Evolutionary conservation across 371 early-diverging fungal species (phyloP), one percentile per base, ranked within the genome.

Genomic region (Mortierella sp.): DNA sequence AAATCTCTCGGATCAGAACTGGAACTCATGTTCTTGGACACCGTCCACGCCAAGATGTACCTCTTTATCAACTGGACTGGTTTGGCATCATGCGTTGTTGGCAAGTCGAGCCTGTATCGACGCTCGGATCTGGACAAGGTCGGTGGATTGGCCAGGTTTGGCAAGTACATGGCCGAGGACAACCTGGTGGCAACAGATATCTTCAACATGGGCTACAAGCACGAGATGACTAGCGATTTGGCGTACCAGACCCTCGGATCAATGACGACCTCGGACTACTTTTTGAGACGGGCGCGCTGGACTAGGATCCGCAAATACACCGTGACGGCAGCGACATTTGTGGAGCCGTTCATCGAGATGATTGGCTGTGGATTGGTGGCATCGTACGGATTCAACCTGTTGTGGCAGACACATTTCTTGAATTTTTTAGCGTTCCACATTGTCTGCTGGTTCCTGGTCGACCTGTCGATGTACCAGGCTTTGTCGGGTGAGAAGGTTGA

Each of bases 1-100:
- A 80, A 88, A n/a, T 91, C 92, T 24, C 93, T 95, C 80, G 97
- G 97, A 14, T 94, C 98, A 0, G 89, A 94, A 81, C 91, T 99
- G 19, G 99, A 99, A 75, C 91, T 91, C 72, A 89, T 94, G 13
- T 98, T 97, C 89, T 84, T 99, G 75, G 93, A 95, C 81, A 95
- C 97, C 13, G 94, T 94, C 70, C 99, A 99, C 80, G 98, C 97
- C 45, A 96, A 96, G 77, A 96, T 97, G 96, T 99, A 98, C 83
- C 88, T 95, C 38, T 95, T 95, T 38, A 95, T 98, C 88, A 99
- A 99, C 88, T 91, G 90, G 52, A 89, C 96, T 8, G 95, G 92
- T 14, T 83, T 96, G 14, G 96, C 95, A 7, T 94, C 94, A 42
- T 98, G 98, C 83, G 92, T 99, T 31, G 95, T 97, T 89, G 99